Percentiles rank a stretch among this genome's conserved stretches.
phyloP scores from a whole-genome alignment of 164 flowering plant species.

The Tetrastigma voinierianum region DNA sequence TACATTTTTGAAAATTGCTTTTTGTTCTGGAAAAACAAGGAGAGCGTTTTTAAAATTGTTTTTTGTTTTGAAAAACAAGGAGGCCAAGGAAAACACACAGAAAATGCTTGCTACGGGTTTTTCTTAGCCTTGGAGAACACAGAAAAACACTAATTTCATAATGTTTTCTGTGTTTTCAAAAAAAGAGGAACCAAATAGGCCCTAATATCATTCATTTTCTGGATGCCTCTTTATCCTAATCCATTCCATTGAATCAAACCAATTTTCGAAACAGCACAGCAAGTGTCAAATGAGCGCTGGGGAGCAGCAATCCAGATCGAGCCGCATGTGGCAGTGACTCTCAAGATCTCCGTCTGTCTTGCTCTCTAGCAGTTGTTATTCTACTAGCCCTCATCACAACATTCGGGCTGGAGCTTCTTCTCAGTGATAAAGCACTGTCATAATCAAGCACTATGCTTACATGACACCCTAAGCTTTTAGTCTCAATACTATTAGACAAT shows the following conservation, averaged over 20 bases:
- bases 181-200: no score
- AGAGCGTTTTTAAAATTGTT: no score
- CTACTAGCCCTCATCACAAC: slow-evolving; percentile 59
- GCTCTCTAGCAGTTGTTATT: slow-evolving; percentile 42
- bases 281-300: slow-evolving; percentile 91
- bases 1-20: no score
- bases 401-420: slow-evolving; percentile 75
- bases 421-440: slow-evolving; percentile 48
- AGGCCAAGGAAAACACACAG: no score
- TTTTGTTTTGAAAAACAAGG: no score
- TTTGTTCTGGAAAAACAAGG: no score
- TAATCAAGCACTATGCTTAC: slow-evolving; percentile 46
- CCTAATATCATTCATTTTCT: no score
- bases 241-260: background rate
- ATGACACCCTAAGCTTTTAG: slow-evolving; percentile 65
- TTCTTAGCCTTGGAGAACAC: no score
- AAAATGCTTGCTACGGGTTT: no score
- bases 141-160: no score
- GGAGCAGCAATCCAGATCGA: slow-evolving; percentile 53
- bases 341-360: slow-evolving; percentile 64
- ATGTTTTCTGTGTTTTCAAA: no score
- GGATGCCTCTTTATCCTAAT: background rate
- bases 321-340: slow-evolving; percentile 66
- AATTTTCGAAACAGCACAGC: slow-evolving; percentile 49
- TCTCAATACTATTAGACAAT: slow-evolving; percentile 63